phyloP scores from a whole-genome alignment of 2,329 filamentous ascomycete genomes.

The Trichoderma pleuroti region DNA sequence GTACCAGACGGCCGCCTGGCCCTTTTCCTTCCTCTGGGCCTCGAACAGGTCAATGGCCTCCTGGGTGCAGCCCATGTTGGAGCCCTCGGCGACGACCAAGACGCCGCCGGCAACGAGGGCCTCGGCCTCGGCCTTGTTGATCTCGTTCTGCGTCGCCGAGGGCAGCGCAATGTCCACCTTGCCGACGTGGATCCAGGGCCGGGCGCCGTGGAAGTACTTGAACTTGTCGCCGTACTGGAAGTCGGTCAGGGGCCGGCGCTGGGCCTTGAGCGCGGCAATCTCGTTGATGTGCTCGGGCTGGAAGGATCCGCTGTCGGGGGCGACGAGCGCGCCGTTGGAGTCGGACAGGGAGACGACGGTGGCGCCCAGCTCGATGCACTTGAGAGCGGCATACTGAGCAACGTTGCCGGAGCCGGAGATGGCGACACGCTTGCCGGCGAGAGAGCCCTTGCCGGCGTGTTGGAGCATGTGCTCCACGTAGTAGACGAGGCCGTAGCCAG shows the following conservation, averaged over 20 bases:
- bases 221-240: slow-evolving; percentile 64
- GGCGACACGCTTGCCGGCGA: slow-evolving; percentile 88
- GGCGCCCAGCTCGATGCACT: slow-evolving; percentile 92
- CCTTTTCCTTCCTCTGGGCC: slow-evolving; percentile 67
- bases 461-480: slow-evolving; percentile 95
- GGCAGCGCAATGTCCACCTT: slow-evolving; percentile 89
- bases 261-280: slow-evolving; percentile 83
- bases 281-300: slow-evolving; percentile 72
- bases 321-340: slow-evolving; percentile 79
- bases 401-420: slow-evolving; percentile 98
- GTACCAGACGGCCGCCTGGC: slow-evolving; percentile 78
- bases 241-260: slow-evolving; percentile 76
- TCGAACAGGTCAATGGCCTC: slow-evolving; percentile 94
- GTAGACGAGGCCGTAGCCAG: slow-evolving; percentile 94
- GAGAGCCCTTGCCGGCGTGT: slow-evolving; percentile 81
- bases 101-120: slow-evolving; percentile 71
- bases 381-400: slow-evolving; percentile 94
- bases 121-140: slow-evolving; percentile 85
- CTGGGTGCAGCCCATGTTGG: slow-evolving; percentile 98
- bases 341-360: slow-evolving; percentile 92
- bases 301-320: slow-evolving; percentile 67
- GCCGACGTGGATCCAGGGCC: slow-evolving; percentile 88
- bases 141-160: slow-evolving; percentile 96
- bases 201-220: slow-evolving; percentile 81
- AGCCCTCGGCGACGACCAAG: slow-evolving; percentile 90